Evolutionary conservation across 129 eudicot genomes (phyloP).

Genomic region (Apium graveolens): DNA sequence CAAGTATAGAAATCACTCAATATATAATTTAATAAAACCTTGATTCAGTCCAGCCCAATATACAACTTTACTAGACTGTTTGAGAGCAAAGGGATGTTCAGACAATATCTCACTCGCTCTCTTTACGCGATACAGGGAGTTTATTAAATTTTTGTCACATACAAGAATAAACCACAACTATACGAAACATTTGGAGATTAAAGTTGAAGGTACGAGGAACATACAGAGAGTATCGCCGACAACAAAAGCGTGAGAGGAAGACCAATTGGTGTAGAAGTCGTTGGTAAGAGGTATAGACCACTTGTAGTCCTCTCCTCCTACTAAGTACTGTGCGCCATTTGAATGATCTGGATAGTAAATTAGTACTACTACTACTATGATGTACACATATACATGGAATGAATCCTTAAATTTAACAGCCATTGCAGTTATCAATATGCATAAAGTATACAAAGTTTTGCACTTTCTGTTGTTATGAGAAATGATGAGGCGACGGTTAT

Average conservation of each 20-base stretch:
- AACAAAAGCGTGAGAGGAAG: constrained; percentile 33
- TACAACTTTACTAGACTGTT: too few relatives aligned
- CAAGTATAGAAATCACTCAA: too few relatives aligned
- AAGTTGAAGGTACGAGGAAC: neutral
- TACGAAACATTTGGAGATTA: too few relatives aligned
- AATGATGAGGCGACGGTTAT: neutral
- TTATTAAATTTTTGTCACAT: too few relatives aligned
- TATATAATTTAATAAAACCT: too few relatives aligned
- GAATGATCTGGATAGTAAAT: neutral
- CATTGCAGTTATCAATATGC: neutral
- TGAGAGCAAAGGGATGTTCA: too few relatives aligned
- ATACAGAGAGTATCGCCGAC: constrained; percentile 47
- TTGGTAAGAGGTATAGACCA: constrained; percentile 50
- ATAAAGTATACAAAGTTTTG: neutral
- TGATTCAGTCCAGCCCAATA: too few relatives aligned
- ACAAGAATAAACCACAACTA: too few relatives aligned
- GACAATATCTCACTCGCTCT: too few relatives aligned
- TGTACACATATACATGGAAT: neutral
- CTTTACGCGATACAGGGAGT: too few relatives aligned
- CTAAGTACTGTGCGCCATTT: constrained; percentile 17
- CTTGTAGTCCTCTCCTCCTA: constrained; percentile 32
- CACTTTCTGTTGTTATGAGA: neutral
- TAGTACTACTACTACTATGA: neutral
- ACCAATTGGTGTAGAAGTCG: constrained; percentile 46
- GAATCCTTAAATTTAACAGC: neutral